These are phyloP conservation scores for Gelatoporia subvermispora DNA, from an alignment of 768 basidiomycete genomes.

Conservation along the genomic window DNA sequence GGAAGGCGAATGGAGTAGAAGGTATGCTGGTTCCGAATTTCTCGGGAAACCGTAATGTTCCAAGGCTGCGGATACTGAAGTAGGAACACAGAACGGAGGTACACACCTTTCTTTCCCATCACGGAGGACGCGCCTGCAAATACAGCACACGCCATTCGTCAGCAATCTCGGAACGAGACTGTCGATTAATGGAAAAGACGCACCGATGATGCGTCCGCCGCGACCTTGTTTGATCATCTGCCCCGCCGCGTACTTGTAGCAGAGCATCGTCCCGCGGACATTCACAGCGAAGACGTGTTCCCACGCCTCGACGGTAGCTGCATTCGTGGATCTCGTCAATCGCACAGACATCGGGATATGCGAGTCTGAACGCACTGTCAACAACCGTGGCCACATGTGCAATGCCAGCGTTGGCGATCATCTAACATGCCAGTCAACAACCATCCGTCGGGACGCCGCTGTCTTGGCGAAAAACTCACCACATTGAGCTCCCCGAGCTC, in stretches of 20 bases:
- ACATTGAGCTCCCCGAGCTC: conserved; percentile 41
- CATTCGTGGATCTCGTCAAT: too few relatives aligned
- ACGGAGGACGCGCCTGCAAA: conserved; percentile 23
- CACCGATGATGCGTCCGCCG: conserved; percentile 36
- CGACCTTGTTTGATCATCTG: conserved; percentile 35
- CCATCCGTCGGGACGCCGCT: too few relatives aligned
- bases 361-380: not conserved
- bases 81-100: not conserved
- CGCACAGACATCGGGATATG: too few relatives aligned
- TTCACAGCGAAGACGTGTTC: conserved; percentile 28
- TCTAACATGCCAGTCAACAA: conserved; percentile 2
- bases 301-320: conserved; percentile 11
- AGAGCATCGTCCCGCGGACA: conserved; percentile 28
- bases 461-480: conserved; percentile 33
- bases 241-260: conserved; percentile 34
- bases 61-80: not conserved
- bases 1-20: too few relatives aligned
- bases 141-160: conserved; percentile 10
- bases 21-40: too few relatives aligned
- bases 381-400: not conserved
- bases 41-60: not conserved
- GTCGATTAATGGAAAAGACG: not conserved
- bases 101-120: conserved; percentile 25
- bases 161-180: not conserved
- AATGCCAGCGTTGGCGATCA: conserved; percentile 21